Evolutionary conservation across 2,329 filamentous ascomycete species (phyloP), one percentile per base, ranked within the genome.

Genomic region (Monilinia laxa): DNA sequence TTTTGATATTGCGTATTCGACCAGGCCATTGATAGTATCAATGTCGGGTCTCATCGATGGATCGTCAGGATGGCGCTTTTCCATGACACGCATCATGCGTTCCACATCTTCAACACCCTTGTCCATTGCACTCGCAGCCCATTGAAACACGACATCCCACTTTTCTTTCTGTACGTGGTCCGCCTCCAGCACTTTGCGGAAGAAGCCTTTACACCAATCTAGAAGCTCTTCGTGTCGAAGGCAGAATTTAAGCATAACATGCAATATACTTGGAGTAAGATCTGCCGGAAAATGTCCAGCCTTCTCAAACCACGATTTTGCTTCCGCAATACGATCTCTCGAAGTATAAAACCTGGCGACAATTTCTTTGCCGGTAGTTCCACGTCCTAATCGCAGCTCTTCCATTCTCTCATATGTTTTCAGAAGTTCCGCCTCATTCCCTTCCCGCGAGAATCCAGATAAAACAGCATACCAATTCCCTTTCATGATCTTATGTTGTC

Each of bases 61-160:
- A 66, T 83, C 77, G 68, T 81, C 76, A 63, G 79, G 73, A 69
- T 81, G 83, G 59, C 81, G 79, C 14, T 81, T 78, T n/a, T 81
- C 77, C 83, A 92, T 89, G 25, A 88, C 82, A 54, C 85, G 81
- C 68, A 95, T 85, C 86, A 93, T 92, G 70, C 87, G 85, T 65
- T 86, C 84, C 68, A 93, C 83, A 75, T 92, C 87, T 76, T 92
- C 86, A 1, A 90, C 85, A 1, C 87, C 86, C 74, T 89, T 90
- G 25, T 88, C 90, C 65, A 84, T 77, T 12, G 87, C 85, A 10
- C 89, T 83, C 16, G 90, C 87, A 40, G 91, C 89, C 87, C 90
- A 93, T 63, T 91, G 85, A 54, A 95, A 84, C 16, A 92, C 81
- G 16, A 88, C 83, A 74, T 95, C 89, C 87, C 90, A 92, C 28